Evolutionary conservation across 768 basidiomycete species (phyloP), one percentile per base, ranked within the genome.

Genomic region (Termitomyces sp.): DNA sequence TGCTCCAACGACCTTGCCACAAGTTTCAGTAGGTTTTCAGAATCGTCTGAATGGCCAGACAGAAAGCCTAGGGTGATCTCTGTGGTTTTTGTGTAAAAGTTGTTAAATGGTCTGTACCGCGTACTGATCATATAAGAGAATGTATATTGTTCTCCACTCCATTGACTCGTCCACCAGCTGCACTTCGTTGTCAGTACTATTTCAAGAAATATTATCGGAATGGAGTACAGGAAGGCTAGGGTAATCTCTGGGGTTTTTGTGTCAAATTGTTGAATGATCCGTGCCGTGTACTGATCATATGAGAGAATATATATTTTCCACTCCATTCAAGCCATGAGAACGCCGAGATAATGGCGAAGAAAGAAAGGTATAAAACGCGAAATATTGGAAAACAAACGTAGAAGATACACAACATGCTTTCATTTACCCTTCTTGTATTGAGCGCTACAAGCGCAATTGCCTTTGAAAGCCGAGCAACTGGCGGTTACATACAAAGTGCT

Each of bases 401-500:
- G 47, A 24, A 52, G 24, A 43, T 41, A 35, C 51, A 6, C n/a
- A 55, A 44, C 35, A 66, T 61, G 62, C 64, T 65, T 55, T 55
- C 58, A 19, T 35, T 64, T 9, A 45, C 60, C 38, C 45, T 67
- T 41, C 60, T 72, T 47, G 50, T 62, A 19, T 24, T 41, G 10
- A 53, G 40, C 30, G 37, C 65, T n/a, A 45, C 60, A 17, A 61
- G 65, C 26, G 68, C 66, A 26, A 61, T 54, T 34, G 64, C 63
- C 15, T 55, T 72, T 10, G 63, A 71, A 41, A 61, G 61, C 38
- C 66, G 71, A 15, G 76, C 77, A 9, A 70, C 73, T 3, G 80
- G 77, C 17, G 81, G 79, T 11, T 85, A 82, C 57, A 58, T 83
- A 28, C 83, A 84, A 65, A 72, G 66, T 28, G 57, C 81, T 1